Base-by-base conservation (phyloP, 768 basidiomycete genomes). In the Lentinula sp. region DNA sequence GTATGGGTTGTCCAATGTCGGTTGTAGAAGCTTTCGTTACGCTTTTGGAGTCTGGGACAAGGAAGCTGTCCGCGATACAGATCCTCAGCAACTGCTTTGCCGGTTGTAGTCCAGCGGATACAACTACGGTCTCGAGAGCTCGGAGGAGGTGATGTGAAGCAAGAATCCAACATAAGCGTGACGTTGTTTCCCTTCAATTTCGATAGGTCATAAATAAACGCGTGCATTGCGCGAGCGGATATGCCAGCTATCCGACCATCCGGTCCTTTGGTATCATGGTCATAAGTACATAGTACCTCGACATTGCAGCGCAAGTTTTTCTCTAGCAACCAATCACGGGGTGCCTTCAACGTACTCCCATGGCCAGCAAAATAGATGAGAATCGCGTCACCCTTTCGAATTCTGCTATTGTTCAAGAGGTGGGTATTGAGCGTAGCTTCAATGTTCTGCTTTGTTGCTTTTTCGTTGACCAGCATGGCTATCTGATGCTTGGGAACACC, bases 291-390 rank as follows among this genome's bases (percentile, higher is more conserved):
- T 36, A 90, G 68, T 59, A 88, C 78, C 65, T 88, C 79, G 15
- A 85, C 84, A 32, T 70, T 63, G 16, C 67, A 68, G 15, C 36
- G 39, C 49, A 61, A 63, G 52, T 71, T 70, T 56, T 73, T 68
- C 39, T 73, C 75, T 42, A 71, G 70, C 67, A 80, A 83, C 88
- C 88, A 89, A 55, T 78, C 82, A 39, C 72, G 70, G 54, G 87
- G 87, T n/a, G 85, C 80, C 13, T 74, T 69, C 46, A 85, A 67
- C 58, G 71, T 77, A 67, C 84, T 85, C 28, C 88, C 88, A 68
- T 89, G 87, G n/a, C 88, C 88, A 41, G 88, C 85, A 67, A 88
- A 90, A 66, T 87, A 90, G 54, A 90, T 69, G 63, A 90, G 64
- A 43, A 90, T 78, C 36, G 88, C 83, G 61, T 89, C 87, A 23